These are phyloP conservation scores for Kockiozyma suomiensis DNA, from an alignment of 805 yeast genomes.

Conservation along the genomic window DNA sequence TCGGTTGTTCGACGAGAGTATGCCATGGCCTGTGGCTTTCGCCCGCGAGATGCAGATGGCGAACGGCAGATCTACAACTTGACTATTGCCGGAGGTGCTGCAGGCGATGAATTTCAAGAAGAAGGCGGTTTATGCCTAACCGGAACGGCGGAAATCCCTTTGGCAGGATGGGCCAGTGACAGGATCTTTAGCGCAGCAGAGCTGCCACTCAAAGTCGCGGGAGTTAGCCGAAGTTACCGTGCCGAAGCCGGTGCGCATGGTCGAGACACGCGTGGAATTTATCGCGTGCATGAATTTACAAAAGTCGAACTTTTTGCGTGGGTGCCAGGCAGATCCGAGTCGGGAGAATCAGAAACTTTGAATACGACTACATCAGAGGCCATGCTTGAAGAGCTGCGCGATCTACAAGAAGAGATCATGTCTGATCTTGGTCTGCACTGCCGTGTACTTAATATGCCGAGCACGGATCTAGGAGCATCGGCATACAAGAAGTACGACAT, in stretches of 20 bases:
- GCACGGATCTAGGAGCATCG: constrained; percentile 89
- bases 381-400: constrained; percentile 62
- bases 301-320: constrained; percentile 85
- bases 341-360: constrained; percentile 16
- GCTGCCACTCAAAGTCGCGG: constrained; percentile 67
- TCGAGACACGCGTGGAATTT: constrained; percentile 84
- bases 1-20: constrained; percentile 77
- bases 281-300: constrained; percentile 94
- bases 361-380: constrained; percentile 42
- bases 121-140: constrained; percentile 58
- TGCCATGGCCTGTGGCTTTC: constrained; percentile 88
- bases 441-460: constrained; percentile 84
- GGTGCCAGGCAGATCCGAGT: constrained; percentile 44
- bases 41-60: constrained; percentile 84
- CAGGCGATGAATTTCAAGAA: constrained; percentile 36
- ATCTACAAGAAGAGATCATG: constrained; percentile 67
- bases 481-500: constrained; percentile 90
- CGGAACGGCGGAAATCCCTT: constrained; percentile 94
- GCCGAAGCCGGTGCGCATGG: constrained; percentile 99
- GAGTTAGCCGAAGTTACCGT: constrained; percentile 82
- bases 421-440: constrained; percentile 73
- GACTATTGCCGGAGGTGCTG: constrained; percentile 45
- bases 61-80: constrained; percentile 83
- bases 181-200: constrained; percentile 46
- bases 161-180: constrained; percentile 76